Base-by-base conservation (phyloP, 2,329 filamentous ascomycete genomes). In the Fusarium haematococcum region DNA sequence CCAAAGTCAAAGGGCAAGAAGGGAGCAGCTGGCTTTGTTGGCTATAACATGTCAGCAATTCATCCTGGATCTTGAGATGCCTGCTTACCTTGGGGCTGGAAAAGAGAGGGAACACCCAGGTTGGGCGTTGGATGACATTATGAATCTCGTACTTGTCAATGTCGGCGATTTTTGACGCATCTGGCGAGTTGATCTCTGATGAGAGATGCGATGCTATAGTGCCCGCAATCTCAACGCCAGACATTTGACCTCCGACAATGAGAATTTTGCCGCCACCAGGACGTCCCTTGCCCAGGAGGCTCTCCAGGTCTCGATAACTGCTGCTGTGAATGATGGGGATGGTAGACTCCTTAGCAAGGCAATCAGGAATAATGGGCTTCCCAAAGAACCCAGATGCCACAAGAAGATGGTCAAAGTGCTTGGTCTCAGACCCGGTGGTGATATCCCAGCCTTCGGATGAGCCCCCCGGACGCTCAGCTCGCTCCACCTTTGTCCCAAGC, bases 211-310 rank as follows among this genome's bases (percentile, higher is more conserved):
- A 86, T 13, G 93, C 93, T 59, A 95, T 89, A 2, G 91, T 91
- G 11, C 90, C 91, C 0, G 94, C 92, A 58, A 92, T 92, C 83
- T 97, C 94, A 6, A 93, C 89, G 1, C 94, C 94, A 3, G 94
- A 96, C 88, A 97, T 95, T 77, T 95, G 93, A 0, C 94, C 94
- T 1, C 94, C 94, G 1, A 95, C 89, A 0, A 97, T 86, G 1
- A 95, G 85, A 18, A 97, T 90, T 77, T 91, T 94, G 20, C 89
- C 88, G 1, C 86, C 85, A 0, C 78, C 76, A 6, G 71, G 65
- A 3, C 83, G 79, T 0, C 81, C 76, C 13, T 82, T 79, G 0
- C 82, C 83, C 2, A 92, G 76, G 4, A 92, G 80, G 10, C 80
- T 80, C 32, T 86, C 77, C 2, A 93, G 81, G 63, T 88, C 85